Percentiles rank a stretch among this genome's conserved stretches.
Conservation (phyloP, 257 asterid species). For the Scutellaria galericulata region DNA sequence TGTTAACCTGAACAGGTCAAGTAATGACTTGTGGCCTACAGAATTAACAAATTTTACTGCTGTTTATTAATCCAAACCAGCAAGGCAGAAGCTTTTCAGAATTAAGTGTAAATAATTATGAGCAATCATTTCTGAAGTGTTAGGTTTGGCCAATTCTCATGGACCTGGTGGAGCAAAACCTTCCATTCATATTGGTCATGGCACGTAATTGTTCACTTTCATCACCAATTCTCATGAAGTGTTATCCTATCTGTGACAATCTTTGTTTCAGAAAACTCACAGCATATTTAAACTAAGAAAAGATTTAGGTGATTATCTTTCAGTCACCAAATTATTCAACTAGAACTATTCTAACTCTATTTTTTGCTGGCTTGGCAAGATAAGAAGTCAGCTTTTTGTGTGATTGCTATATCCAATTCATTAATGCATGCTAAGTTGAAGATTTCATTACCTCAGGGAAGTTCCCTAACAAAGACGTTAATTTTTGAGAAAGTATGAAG, state of each 20-base stretch:
- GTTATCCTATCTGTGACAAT: slow-evolving; percentile 86
- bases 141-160: slow-evolving; percentile 75
- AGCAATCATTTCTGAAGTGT: slow-evolving; percentile 7
- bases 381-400: slow-evolving; percentile 13
- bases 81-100: not conserved
- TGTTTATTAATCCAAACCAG: slow-evolving; percentile 13
- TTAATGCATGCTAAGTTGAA: slow-evolving; percentile 16
- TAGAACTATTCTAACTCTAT: not conserved
- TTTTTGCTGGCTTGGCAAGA: slow-evolving; percentile 24
- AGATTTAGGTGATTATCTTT: slow-evolving; percentile 21
- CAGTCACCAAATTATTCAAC: slow-evolving; percentile 23
- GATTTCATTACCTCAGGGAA: slow-evolving; percentile 82
- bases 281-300: slow-evolving; percentile 13
- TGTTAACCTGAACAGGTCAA: not conserved
- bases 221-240: slow-evolving; percentile 83
- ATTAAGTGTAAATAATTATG: not conserved
- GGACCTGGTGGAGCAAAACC: slow-evolving; percentile 84
- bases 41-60: slow-evolving; percentile 3
- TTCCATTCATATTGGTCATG: slow-evolving; percentile 95
- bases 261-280: slow-evolving; percentile 43
- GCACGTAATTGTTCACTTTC: slow-evolving; percentile 87
- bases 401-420: not conserved
- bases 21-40: not conserved
- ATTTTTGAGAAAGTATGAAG: slow-evolving; percentile 88
- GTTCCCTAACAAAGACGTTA: slow-evolving; percentile 83